phyloP scores from a whole-genome alignment of 2,329 filamentous ascomycete species.

The Fusarium vanettenii region DNA sequence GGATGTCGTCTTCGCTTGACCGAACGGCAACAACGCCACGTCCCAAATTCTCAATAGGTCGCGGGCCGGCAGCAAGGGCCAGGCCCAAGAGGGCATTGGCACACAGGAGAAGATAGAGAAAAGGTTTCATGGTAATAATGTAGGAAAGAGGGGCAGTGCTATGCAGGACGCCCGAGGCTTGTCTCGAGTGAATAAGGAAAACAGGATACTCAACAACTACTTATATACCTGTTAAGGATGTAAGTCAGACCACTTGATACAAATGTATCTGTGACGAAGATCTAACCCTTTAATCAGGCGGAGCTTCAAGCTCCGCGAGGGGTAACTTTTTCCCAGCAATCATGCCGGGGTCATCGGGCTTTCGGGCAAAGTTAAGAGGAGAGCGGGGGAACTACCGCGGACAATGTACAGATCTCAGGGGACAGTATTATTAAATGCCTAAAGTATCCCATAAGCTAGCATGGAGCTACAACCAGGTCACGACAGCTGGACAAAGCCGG shows the following conservation, averaged over 20 bases:
- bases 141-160: not conserved
- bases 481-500: too few species aligned
- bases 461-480: too few species aligned
- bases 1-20: slow-evolving; percentile 19
- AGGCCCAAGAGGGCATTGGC: not conserved
- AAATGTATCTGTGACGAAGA: not conserved
- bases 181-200: not conserved
- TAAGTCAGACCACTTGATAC: not conserved
- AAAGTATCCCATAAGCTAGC: too few species aligned
- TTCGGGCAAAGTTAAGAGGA: not conserved
- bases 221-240: not conserved
- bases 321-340: not conserved
- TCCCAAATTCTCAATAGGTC: slow-evolving; percentile 32
- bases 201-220: not conserved
- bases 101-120: not conserved
- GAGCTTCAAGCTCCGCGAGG: not conserved
- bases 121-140: not conserved
- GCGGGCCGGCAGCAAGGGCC: not conserved
- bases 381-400: not conserved
- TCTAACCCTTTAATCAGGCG: not conserved
- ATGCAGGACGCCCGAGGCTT: not conserved
- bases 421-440: not conserved
- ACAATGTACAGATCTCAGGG: not conserved
- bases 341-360: not conserved
- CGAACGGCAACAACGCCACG: slow-evolving; percentile 38